Evolutionary conservation across 2,329 filamentous ascomycete genomes (phyloP).

Genomic region (Tolypocladium inflatum): DNA sequence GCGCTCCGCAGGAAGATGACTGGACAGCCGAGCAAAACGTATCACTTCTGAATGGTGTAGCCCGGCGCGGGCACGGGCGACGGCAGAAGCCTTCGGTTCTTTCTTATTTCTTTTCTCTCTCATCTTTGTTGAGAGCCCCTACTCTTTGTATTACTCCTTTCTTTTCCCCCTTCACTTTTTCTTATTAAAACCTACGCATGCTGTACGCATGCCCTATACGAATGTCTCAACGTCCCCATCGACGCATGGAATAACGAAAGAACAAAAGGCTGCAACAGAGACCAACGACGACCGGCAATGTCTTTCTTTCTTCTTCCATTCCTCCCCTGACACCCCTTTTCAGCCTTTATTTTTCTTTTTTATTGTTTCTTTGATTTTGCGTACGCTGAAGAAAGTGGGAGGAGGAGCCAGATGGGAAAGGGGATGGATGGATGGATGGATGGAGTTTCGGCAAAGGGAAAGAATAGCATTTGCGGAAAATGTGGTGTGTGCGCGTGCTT

Average conservation of each 20-base stretch:
- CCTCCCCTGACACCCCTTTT: background rate
- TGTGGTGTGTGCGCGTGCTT: background rate
- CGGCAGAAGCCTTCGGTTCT: no score
- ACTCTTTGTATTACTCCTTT: background rate
- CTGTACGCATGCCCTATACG: background rate
- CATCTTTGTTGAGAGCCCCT: background rate
- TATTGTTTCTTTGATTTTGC: background rate
- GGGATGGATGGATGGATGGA: background rate
- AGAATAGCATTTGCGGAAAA: background rate
- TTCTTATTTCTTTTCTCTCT: background rate
- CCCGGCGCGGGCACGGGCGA: background rate
- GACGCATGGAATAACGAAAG: background rate
- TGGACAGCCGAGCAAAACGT: slow-evolving; percentile 1
- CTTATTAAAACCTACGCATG: background rate
- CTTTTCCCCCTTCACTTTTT: background rate
- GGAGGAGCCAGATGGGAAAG: background rate
- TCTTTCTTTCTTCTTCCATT: background rate
- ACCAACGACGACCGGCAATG: background rate
- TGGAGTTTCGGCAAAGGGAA: background rate
- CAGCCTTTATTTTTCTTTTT: background rate
- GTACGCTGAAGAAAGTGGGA: background rate
- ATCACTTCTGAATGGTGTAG: background rate
- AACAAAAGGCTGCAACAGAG: background rate
- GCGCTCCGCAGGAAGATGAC: slow-evolving; percentile 9
- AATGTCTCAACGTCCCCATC: background rate